Conservation (phyloP, 2,329 filamentous ascomycete genomes). For the Fusarium sp. region DNA sequence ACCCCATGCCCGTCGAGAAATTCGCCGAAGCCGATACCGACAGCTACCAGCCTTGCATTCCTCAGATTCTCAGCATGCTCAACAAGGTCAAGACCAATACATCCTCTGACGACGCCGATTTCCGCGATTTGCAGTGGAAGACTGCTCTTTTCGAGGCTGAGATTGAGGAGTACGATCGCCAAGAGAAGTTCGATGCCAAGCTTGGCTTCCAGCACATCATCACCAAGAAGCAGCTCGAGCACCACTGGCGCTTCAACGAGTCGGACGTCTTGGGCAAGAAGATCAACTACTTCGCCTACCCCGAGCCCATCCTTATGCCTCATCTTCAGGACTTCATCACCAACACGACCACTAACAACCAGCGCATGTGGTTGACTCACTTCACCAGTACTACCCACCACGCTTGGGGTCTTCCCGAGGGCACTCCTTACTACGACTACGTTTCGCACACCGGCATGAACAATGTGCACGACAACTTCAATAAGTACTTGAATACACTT, state of each 20-base stretch:
- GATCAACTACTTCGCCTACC: slow-evolving; percentile 49
- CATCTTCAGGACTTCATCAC: slow-evolving; percentile 47
- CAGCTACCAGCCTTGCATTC: slow-evolving; percentile 57
- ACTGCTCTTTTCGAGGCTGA: slow-evolving; percentile 49
- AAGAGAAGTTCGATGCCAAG: slow-evolving; percentile 46
- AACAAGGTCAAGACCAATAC: slow-evolving; percentile 43
- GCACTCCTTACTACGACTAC: slow-evolving; percentile 36
- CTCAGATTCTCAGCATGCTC: slow-evolving; percentile 50
- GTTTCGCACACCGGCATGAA: slow-evolving; percentile 39
- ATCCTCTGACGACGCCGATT: slow-evolving; percentile 33
- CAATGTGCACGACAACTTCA: slow-evolving; percentile 44
- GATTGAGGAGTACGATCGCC: slow-evolving; percentile 49
- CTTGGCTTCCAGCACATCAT: slow-evolving; percentile 48
- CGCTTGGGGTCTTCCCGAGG: slow-evolving; percentile 41
- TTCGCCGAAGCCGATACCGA: slow-evolving; percentile 54
- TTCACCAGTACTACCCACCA: slow-evolving; percentile 52
- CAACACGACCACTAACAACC: slow-evolving; percentile 47
- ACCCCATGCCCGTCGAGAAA: slow-evolving; percentile 54
- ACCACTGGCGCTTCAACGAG: slow-evolving; percentile 36
- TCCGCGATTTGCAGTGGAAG: slow-evolving; percentile 45
- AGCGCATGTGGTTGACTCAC: slow-evolving; percentile 50
- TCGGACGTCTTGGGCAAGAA: slow-evolving; percentile 38
- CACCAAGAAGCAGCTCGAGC: slow-evolving; percentile 44
- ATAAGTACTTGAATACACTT: slow-evolving; percentile 47
- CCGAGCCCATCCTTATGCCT: slow-evolving; percentile 45